These are phyloP conservation scores for Colletotrichum sp. DNA, from an alignment of 2,329 filamentous ascomycete genomes.

Conservation along the genomic window DNA sequence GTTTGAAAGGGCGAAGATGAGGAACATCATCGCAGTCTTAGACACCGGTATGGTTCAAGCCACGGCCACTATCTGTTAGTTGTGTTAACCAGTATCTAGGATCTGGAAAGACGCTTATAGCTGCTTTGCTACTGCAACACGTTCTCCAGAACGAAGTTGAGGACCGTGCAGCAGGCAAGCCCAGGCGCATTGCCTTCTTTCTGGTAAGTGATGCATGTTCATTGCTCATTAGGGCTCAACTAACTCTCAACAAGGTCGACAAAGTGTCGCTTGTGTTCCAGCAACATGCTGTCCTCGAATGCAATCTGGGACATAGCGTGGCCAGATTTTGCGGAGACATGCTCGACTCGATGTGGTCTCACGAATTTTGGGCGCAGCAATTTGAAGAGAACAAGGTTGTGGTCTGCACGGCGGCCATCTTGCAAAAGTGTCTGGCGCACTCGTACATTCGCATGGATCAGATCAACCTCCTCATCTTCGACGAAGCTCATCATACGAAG, in stretches of 20 bases:
- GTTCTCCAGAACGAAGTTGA: slow-evolving; percentile 80
- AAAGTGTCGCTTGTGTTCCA: slow-evolving; percentile 91
- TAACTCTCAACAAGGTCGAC: slow-evolving; percentile 60
- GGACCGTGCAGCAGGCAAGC: slow-evolving; percentile 63
- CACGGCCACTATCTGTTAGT: neutral
- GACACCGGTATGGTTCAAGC: slow-evolving; percentile 72
- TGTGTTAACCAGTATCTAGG: slow-evolving; percentile 52
- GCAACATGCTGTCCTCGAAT: slow-evolving; percentile 80
- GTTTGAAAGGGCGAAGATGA: slow-evolving; percentile 82
- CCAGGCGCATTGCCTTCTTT: slow-evolving; percentile 79
- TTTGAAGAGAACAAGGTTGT: slow-evolving; percentile 76
- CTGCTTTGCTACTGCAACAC: slow-evolving; percentile 81
- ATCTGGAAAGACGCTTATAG: slow-evolving; percentile 95
- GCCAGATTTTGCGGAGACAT: slow-evolving; percentile 72
- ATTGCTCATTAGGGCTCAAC: neutral
- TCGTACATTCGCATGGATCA: slow-evolving; percentile 80
- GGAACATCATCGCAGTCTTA: slow-evolving; percentile 91
- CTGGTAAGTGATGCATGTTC: slow-evolving; percentile 54
- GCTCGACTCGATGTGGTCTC: slow-evolving; percentile 42
- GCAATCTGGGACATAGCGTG: slow-evolving; percentile 80
- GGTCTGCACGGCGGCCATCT: slow-evolving; percentile 90
- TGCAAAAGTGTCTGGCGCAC: slow-evolving; percentile 78
- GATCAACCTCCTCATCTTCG: slow-evolving; percentile 91
- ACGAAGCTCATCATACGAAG: slow-evolving; percentile 96
- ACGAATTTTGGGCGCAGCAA: slow-evolving; percentile 56